Conservation (phyloP, 257 asterid species). For the Salvia miltiorrhiza region DNA sequence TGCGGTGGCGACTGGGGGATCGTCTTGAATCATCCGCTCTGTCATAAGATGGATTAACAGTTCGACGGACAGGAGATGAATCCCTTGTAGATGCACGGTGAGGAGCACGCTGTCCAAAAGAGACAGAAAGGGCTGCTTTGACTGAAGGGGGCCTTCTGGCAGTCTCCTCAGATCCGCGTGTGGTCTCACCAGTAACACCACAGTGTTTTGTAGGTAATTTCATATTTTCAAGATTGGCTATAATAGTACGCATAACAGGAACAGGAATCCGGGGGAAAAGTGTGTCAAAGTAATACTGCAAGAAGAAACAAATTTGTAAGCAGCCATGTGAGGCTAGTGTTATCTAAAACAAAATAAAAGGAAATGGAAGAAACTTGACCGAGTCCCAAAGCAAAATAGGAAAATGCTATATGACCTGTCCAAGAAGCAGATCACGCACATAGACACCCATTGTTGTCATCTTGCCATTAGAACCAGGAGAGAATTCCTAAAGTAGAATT, state of each 20-base stretch:
- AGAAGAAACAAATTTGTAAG: conserved; percentile 20
- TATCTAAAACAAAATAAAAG: background rate
- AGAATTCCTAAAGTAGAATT: conserved; percentile 62
- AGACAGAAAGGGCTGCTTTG: conserved; percentile 94
- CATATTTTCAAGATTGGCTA: conserved; percentile 74
- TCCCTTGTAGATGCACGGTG: conserved; percentile 98
- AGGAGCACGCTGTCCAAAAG: conserved; percentile 99
- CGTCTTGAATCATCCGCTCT: conserved; percentile 50
- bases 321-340: background rate
- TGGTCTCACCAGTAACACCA: conserved; percentile 82
- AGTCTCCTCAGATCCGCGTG: conserved; percentile 93
- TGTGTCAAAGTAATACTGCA: conserved; percentile 97
- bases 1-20: conserved; percentile 57
- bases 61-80: conserved; percentile 92
- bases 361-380: background rate
- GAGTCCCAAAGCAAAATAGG: background rate
- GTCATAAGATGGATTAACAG: conserved; percentile 48
- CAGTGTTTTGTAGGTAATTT: conserved; percentile 83
- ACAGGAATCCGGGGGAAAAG: conserved; percentile 95
- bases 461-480: conserved; percentile 87
- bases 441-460: conserved; percentile 94
- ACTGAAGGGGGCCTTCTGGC: conserved; percentile 98
- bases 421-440: conserved; percentile 90
- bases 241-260: conserved; percentile 66
- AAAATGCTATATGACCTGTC: conserved; percentile 59